Conservation (phyloP, 2,329 filamentous ascomycete species). For the Colletotrichum echinochloae region DNA sequence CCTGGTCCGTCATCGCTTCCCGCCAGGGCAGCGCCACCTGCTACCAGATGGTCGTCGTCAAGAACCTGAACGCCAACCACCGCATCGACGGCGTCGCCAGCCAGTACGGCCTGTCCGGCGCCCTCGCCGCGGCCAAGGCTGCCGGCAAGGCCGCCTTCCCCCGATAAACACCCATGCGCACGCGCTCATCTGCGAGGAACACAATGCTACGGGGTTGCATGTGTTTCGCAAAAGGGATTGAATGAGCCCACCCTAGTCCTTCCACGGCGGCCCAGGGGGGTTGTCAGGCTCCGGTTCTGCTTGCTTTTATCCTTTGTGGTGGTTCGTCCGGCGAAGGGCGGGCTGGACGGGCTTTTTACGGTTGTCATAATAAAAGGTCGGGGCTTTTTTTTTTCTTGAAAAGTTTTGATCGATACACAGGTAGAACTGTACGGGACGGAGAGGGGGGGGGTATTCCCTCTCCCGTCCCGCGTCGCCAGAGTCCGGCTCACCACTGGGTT, state of each 20-base stretch:
- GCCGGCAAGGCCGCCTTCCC: conserved; percentile 29
- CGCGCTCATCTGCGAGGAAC: background rate
- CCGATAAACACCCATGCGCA: conserved; percentile 1
- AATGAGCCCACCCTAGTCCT: background rate
- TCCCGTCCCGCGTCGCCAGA: background rate
- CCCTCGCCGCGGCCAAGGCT: conserved; percentile 57
- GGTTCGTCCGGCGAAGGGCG: too few relatives aligned
- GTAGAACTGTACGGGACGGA: background rate
- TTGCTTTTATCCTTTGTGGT: background rate
- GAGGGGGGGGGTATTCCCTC: background rate
- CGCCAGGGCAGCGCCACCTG: conserved; percentile 87
- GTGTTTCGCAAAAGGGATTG: conserved; percentile 14
- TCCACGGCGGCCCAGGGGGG: background rate
- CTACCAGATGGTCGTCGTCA: conserved; percentile 88
- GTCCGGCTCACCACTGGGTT: conserved; percentile 1
- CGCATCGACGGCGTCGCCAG: conserved; percentile 78
- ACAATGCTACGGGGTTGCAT: background rate
- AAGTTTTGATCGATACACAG: conserved; percentile 18
- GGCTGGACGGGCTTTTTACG: conserved; percentile 10
- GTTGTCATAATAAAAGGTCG: conserved; percentile 12
- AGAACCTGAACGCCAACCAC: conserved; percentile 91
- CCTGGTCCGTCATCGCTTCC: conserved; percentile 85
- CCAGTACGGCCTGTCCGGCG: conserved; percentile 77
- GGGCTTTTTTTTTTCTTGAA: conserved; percentile 10
- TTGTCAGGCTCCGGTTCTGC: background rate